These are phyloP conservation scores for Eucalyptus decipiens DNA, from an alignment of 345 rosid genomes.

Conservation along the genomic window DNA sequence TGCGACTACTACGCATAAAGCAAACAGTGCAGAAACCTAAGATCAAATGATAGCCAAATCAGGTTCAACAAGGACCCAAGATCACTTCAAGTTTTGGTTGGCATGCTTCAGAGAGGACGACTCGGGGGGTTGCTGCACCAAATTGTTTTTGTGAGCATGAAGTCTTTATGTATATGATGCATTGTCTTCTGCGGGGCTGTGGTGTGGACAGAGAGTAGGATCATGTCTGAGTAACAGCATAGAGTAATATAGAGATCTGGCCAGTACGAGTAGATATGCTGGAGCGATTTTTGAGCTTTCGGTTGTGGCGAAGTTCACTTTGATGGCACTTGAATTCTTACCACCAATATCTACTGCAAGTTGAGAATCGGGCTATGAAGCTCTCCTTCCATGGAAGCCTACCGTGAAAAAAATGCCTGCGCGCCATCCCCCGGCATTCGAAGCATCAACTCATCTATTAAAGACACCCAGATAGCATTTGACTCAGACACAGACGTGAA, in stretches of 20 bases:
- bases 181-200: background rate
- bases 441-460: background rate
- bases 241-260: background rate
- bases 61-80: background rate
- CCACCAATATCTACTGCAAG: background rate
- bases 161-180: background rate
- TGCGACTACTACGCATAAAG: background rate
- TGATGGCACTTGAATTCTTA: background rate
- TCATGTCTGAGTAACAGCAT: background rate
- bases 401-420: fast-evolving
- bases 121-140: background rate
- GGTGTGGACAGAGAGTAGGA: background rate
- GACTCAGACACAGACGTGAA: background rate
- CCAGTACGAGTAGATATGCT: background rate
- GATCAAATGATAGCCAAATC: background rate
- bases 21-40: background rate
- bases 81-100: background rate
- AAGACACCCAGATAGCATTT: background rate
- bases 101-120: background rate
- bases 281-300: background rate
- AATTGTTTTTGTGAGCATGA: background rate
- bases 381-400: background rate
- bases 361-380: background rate
- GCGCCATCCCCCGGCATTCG: background rate
- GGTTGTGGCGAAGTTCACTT: background rate